Evolutionary conservation across 2,329 filamentous ascomycete genomes (phyloP).

Genomic region (Aspergillus hortae): DNA sequence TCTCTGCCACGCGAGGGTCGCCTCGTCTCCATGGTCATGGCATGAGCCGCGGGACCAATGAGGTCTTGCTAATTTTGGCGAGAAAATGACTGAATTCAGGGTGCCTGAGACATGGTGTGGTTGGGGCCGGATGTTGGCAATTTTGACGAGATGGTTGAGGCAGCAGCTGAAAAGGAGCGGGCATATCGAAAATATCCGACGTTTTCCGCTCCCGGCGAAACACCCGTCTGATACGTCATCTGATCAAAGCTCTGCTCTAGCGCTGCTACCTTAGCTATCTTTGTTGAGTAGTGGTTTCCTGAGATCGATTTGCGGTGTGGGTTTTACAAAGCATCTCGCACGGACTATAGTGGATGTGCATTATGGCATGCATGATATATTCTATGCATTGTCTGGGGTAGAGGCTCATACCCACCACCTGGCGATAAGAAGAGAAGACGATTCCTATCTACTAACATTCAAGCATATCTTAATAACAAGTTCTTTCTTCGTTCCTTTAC

Average conservation of each 20-base stretch:
- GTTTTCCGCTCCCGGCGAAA: background rate
- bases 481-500: too few species aligned
- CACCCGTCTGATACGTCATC: background rate
- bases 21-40: slow-evolving; percentile 19
- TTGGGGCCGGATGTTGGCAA: background rate
- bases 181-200: slow-evolving; percentile 8
- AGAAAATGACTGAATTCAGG: background rate
- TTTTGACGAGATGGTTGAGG: background rate
- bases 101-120: background rate
- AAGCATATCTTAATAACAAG: too few species aligned
- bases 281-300: too few species aligned
- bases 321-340: too few species aligned
- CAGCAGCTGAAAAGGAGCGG: slow-evolving; percentile 2
- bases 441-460: too few species aligned
- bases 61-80: background rate
- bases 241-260: background rate
- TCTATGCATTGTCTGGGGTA: too few species aligned
- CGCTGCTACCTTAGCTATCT: too few species aligned
- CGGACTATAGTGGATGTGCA: too few species aligned
- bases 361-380: too few species aligned
- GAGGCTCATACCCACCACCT: too few species aligned
- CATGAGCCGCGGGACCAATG: slow-evolving; percentile 10
- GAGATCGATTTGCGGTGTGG: too few species aligned
- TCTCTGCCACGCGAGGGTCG: slow-evolving; percentile 13
- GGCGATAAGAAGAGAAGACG: too few species aligned